Conservation (phyloP, 495 filamentous ascomycete species). For the Talaromyces wortmannii region DNA sequence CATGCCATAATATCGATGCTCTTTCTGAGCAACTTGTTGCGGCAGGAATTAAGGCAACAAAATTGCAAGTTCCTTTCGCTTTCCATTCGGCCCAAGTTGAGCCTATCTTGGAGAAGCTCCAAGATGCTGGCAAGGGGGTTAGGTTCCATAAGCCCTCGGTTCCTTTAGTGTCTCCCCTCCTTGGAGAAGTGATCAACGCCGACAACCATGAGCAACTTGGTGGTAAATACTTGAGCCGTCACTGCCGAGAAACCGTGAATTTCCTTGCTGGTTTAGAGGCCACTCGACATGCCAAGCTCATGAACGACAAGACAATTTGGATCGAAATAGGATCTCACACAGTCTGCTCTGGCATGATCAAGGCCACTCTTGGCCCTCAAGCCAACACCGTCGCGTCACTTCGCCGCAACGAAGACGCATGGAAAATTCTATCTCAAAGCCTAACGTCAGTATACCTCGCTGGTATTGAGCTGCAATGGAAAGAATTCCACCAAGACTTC, state of each 20-base stretch:
- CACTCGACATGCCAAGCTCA: slow-evolving; percentile 37
- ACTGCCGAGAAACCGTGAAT: slow-evolving; percentile 68
- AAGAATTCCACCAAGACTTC: slow-evolving; percentile 73
- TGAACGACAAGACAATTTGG: slow-evolving; percentile 37
- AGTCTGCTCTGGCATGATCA: slow-evolving; percentile 63
- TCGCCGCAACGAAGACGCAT: slow-evolving; percentile 48
- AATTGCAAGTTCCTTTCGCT: slow-evolving; percentile 67
- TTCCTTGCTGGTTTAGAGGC: slow-evolving; percentile 58
- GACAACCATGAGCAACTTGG: slow-evolving; percentile 43
- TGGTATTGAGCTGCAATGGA: slow-evolving; percentile 68
- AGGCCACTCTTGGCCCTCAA: slow-evolving; percentile 53
- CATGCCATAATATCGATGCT: slow-evolving; percentile 38
- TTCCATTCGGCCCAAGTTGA: slow-evolving; percentile 81
- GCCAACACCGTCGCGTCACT: slow-evolving; percentile 54
- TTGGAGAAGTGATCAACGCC: slow-evolving; percentile 51
- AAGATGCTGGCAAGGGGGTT: slow-evolving; percentile 49
- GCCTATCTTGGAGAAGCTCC: slow-evolving; percentile 63
- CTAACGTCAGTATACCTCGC: slow-evolving; percentile 55
- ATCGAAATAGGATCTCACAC: slow-evolving; percentile 67
- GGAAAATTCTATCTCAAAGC: slow-evolving; percentile 55
- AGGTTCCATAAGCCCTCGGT: slow-evolving; percentile 54
- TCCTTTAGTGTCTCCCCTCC: slow-evolving; percentile 66
- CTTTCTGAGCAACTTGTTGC: slow-evolving; percentile 50
- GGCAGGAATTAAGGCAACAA: slow-evolving; percentile 57
- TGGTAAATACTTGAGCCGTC: slow-evolving; percentile 54